Conservation (phyloP, 163 green algal species). For the Dunaliella salina region DNA sequence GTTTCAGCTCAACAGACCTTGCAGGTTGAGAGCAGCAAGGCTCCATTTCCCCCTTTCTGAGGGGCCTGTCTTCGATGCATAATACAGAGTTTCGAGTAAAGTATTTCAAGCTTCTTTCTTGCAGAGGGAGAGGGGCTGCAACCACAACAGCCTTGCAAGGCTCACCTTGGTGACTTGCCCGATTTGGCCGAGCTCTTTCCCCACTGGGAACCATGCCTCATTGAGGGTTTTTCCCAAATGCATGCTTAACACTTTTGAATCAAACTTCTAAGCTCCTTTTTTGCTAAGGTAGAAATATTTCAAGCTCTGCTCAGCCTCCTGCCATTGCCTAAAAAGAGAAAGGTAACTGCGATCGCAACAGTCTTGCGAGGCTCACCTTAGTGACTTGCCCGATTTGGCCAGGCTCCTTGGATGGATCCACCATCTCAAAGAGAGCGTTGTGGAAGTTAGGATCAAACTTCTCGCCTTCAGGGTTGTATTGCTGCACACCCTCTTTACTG, state of each 20-base stretch:
- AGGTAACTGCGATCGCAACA: neutral
- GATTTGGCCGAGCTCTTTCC: slow-evolving; percentile 52
- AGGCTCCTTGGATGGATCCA: slow-evolving; percentile 61
- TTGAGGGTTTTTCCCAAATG: neutral
- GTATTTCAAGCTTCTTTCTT: neutral
- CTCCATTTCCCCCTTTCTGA: too few relatives aligned
- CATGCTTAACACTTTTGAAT: neutral
- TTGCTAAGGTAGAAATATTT: neutral
- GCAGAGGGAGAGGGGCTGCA: neutral
- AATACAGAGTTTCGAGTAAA: too few relatives aligned
- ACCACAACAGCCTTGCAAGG: neutral
- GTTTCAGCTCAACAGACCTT: neutral
- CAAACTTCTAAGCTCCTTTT: neutral
- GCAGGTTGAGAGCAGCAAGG: neutral
- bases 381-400: slow-evolving; percentile 77
- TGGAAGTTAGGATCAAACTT: slow-evolving; percentile 94
- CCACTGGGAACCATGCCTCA: neutral
- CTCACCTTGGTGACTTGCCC: slow-evolving; percentile 78
- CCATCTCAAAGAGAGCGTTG: slow-evolving; percentile 87
- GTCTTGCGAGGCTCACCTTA: slow-evolving; percentile 60
- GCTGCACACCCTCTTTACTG: slow-evolving; percentile 66
- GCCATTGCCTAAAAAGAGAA: too few relatives aligned
- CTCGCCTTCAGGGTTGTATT: slow-evolving; percentile 57
- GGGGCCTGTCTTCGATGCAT: too few relatives aligned
- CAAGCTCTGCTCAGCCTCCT: neutral